phyloP scores from a whole-genome alignment of 257 asterid genomes.

The Gentiana macrophylla region DNA sequence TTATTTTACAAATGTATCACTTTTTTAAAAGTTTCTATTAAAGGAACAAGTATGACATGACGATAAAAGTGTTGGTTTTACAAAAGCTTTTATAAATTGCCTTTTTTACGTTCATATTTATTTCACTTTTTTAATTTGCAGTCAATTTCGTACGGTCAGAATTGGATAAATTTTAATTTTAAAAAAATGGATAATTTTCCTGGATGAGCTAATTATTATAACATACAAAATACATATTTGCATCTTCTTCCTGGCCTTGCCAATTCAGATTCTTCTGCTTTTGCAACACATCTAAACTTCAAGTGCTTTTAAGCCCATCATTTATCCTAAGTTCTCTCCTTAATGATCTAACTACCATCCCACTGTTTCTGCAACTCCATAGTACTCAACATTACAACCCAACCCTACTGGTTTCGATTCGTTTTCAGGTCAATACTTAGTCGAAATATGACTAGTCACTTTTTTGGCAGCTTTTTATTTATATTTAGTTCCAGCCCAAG shows the following conservation, averaged over 20 bases:
- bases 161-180: constrained; percentile 3
- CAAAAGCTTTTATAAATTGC: too few species aligned
- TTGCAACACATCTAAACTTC: not conserved
- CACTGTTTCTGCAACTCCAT: constrained; percentile 1
- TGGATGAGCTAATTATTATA: too few species aligned
- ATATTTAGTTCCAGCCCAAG: constrained; percentile 12
- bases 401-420: constrained; percentile 17
- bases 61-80: too few species aligned
- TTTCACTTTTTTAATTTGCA: constrained; percentile 9
- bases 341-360: constrained; percentile 6
- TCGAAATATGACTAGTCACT: constrained; percentile 2
- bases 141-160: constrained; percentile 6
- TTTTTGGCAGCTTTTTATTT: constrained; percentile 22
- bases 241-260: not conserved
- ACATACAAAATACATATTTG: not conserved
- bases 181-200: constrained; percentile 3
- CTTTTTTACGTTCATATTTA: not conserved
- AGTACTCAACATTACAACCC: constrained; percentile 13
- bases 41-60: too few species aligned
- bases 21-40: too few species aligned
- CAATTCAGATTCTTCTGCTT: not conserved
- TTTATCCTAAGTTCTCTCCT: constrained; percentile 13
- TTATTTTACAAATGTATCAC: too few species aligned
- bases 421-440: constrained; percentile 9
- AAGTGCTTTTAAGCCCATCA: constrained; percentile 6